Evolutionary conservation across 306 rosid genomes (phyloP).

Genomic region (Myrica gale): DNA sequence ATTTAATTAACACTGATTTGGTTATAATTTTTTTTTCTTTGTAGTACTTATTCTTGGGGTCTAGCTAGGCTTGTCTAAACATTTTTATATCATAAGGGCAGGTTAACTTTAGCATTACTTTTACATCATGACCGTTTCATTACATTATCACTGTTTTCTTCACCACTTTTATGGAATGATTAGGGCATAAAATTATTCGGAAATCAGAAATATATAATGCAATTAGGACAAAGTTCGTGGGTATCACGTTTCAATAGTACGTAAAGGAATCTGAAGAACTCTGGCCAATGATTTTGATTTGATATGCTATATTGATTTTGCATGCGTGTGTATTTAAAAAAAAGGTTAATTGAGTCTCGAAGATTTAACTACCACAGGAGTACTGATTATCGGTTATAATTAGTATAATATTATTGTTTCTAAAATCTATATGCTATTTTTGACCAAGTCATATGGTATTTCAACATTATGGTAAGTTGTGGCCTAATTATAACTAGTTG

Average conservation of each 20-base stretch:
- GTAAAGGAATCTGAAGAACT: constrained; percentile 34
- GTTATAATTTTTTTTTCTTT: constrained; percentile 20
- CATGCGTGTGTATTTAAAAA: too few relatives aligned
- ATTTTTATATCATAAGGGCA: constrained; percentile 36
- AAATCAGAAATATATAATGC: not conserved
- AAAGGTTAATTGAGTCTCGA: too few relatives aligned
- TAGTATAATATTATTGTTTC: too few relatives aligned
- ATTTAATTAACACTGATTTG: constrained; percentile 19
- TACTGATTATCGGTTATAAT: too few relatives aligned
- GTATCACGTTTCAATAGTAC: not conserved
- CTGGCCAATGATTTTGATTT: not conserved
- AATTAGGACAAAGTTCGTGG: not conserved
- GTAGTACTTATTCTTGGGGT: constrained; percentile 25
- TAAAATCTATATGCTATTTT: too few relatives aligned
- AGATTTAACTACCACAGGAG: too few relatives aligned
- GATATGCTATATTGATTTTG: not conserved
- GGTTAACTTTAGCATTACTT: constrained; percentile 37
- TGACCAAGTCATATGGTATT: too few relatives aligned
- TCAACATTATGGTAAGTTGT: too few relatives aligned
- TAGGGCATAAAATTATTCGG: constrained; percentile 1
- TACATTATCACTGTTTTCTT: constrained; percentile 48
- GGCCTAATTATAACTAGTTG: too few relatives aligned
- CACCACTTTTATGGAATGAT: constrained; percentile 35
- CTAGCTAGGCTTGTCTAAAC: constrained; percentile 19
- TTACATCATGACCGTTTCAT: constrained; percentile 41